Percentiles rank a stretch among this genome's conserved stretches.
Conservation (phyloP, 2,329 filamentous ascomycete species). For the Phyllosticta paracitricarpa region DNA sequence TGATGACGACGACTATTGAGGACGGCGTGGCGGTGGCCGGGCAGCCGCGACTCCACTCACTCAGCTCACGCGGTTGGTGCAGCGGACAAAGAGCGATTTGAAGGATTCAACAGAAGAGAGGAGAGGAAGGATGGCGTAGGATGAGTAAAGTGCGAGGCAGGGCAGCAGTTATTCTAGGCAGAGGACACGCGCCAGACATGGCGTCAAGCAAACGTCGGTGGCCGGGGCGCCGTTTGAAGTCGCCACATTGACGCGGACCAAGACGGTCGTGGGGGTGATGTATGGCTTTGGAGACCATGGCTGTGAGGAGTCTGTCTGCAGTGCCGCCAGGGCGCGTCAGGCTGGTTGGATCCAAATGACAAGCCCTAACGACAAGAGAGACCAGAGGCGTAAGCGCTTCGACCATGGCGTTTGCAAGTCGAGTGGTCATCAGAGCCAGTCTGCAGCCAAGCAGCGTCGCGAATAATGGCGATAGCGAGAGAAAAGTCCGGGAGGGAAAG, state of each 20-base stretch:
- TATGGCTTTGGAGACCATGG: background rate
- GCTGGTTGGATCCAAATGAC: background rate
- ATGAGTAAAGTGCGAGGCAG: background rate
- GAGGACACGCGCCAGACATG: background rate
- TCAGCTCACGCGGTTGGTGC: constrained; percentile 7
- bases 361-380: background rate
- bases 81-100: background rate
- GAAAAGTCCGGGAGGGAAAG: background rate
- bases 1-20: constrained; percentile 11
- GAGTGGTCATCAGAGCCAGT: no score
- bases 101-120: background rate
- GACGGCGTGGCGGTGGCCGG: constrained; percentile 10
- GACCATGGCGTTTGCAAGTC: background rate
- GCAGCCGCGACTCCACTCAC: constrained; percentile 4
- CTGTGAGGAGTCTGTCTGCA: background rate
- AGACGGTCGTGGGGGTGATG: background rate
- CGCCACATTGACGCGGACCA: background rate
- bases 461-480: background rate
- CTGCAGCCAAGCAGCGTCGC: background rate
- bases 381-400: background rate
- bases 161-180: background rate
- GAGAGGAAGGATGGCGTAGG: background rate
- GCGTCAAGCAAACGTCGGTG: background rate
- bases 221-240: background rate
- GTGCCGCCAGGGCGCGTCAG: background rate